Conservation (phyloP, 495 filamentous ascomycete genomes). For the Chaetomium tenue region DNA sequence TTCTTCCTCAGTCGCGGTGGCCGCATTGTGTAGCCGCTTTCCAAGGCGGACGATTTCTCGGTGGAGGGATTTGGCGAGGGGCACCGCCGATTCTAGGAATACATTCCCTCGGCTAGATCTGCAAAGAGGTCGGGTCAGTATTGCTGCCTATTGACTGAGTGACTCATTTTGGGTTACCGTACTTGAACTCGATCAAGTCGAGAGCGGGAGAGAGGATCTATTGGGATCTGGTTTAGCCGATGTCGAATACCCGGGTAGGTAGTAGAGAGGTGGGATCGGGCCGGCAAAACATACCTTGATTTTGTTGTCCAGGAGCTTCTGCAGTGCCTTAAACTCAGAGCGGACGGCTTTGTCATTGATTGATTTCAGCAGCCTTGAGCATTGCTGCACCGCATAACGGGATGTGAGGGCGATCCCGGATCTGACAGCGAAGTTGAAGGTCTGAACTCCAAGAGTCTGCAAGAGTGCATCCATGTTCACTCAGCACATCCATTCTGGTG, state of each 20-base stretch:
- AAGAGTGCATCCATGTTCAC: constrained; percentile 76
- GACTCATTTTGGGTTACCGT: constrained; percentile 15
- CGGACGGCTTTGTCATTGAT: constrained; percentile 63
- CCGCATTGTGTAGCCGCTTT: constrained; percentile 67
- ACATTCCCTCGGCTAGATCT: constrained; percentile 93
- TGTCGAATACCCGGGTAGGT: neutral
- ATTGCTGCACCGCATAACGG: constrained; percentile 79
- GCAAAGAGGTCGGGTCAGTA: constrained; percentile 18
- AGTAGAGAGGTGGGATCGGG: neutral
- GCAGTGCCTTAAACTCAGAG: constrained; percentile 67
- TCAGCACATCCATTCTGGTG: constrained; percentile 24
- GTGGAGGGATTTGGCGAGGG: constrained; percentile 80
- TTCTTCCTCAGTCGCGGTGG: constrained; percentile 59
- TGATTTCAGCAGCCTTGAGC: constrained; percentile 69
- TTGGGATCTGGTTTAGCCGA: constrained; percentile 1
- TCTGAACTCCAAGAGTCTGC: constrained; percentile 64
- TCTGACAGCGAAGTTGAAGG: constrained; percentile 86
- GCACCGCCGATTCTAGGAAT: constrained; percentile 83
- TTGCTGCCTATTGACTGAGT: neutral
- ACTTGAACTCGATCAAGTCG: constrained; percentile 93
- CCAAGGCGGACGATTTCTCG: constrained; percentile 86
- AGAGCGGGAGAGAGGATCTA: constrained; percentile 90
- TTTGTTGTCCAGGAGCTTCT: constrained; percentile 76
- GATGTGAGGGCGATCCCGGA: constrained; percentile 90
- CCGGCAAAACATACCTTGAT: constrained; percentile 60